These are phyloP conservation scores for Piper longum DNA, from an alignment of 164 flowering plant species.

Conservation along the genomic window DNA sequence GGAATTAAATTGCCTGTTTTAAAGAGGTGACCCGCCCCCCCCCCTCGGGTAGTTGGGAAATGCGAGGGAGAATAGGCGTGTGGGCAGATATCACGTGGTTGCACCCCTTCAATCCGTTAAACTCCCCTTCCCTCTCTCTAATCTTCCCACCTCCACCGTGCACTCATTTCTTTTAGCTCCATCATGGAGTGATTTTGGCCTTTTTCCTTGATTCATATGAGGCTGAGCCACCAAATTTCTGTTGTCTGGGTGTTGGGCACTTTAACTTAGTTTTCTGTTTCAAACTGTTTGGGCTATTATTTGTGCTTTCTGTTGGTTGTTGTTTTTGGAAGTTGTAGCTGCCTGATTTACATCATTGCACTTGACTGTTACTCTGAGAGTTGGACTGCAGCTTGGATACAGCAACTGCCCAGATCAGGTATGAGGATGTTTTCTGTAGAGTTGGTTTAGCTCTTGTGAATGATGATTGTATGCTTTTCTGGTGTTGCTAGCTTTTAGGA, in stretches of 20 bases:
- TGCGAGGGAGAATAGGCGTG: conserved; percentile 11
- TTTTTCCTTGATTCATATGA: conserved; percentile 2
- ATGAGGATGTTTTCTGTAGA: background rate
- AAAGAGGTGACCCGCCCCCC: background rate
- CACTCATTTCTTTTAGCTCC: background rate
- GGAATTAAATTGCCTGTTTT: background rate
- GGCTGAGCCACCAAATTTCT: background rate
- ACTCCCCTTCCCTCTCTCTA: background rate
- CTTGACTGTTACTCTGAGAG: no score
- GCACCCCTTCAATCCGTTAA: conserved; percentile 26
- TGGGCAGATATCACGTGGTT: conserved; percentile 50
- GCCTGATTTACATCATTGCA: no score
- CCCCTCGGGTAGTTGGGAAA: conserved; percentile 35
- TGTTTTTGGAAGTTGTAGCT: no score
- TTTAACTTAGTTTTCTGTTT: no score
- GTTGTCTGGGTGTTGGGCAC: conserved; percentile 4
- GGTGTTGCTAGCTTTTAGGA: background rate
- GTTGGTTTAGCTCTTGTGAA: background rate
- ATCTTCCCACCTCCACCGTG: background rate
- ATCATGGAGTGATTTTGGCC: background rate
- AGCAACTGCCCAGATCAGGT: background rate
- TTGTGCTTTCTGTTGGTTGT: no score
- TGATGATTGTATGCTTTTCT: background rate
- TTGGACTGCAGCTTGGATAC: background rate
- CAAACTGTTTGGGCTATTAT: no score